Evolutionary conservation across 768 basidiomycete genomes (phyloP), one percentile per base, ranked within the genome.

Genomic region (Lenzites betulinus): DNA sequence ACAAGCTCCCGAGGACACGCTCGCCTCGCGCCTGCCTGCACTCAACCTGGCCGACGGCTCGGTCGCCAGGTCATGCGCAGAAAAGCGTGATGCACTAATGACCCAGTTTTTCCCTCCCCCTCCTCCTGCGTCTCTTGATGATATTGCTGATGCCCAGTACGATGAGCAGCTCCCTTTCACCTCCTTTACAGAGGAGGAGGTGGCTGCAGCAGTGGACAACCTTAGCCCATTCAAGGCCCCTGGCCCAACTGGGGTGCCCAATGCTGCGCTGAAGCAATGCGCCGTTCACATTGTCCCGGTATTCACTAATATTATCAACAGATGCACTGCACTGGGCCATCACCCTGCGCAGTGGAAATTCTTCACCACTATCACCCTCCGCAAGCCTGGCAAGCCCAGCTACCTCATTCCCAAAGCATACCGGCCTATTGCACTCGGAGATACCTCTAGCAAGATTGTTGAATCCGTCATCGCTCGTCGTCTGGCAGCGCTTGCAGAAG

Each of bases 381-480:
- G 67, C 0, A 81, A 82, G 54, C 77, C 76, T 0, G 73, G 75
- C 0, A 72, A 73, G 47, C 58, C 70, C 0, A 54, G 71, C 62
- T 81, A 82, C 64, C 51, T 66, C 0, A 35, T 66, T 0, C 54
- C 77, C 0, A 75, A 74, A 28, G 72, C 77, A 0, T 77, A 77
- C 42, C 52, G 72, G 0, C 80, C 77, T 0, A 78, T 81, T 3
- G 72, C 70, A 0, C 73, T 80, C 0, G 65, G 76, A 3, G 57
- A 73, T 26, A 54, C 23, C 16, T 36, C 66, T 9, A 66, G 43
- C 28, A 59, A 70, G 57, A 41, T 70, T 12, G 42, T 68, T 12
- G 63, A 64, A 25, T 36, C 66, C 15, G 62, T 65, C 26, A 54
- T 68, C 15, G 51, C 59, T 26, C 61, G 48, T 22, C 52, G 22